A percentile compares a stretch with the other conserved stretches of the same genome.
Conservation (phyloP, 2,329 filamentous ascomycete genomes). For the Trichophyton benhamiae region DNA sequence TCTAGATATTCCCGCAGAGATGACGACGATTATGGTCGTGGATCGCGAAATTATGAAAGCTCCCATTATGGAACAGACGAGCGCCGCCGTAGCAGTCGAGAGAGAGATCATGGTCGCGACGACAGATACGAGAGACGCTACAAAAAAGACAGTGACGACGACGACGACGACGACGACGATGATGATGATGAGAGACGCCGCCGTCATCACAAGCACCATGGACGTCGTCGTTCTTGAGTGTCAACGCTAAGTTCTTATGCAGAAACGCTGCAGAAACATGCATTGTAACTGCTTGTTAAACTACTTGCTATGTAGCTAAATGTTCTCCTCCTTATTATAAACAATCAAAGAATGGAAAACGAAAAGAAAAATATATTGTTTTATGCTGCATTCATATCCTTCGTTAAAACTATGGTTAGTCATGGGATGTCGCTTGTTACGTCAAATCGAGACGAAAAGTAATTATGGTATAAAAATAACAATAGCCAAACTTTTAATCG, state of each 20-base stretch:
- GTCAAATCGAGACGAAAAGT: neutral
- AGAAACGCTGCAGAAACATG: no score
- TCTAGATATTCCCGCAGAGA: neutral
- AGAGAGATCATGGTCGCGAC: slow-evolving; percentile 14
- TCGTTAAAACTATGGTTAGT: neutral
- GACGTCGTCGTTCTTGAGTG: slow-evolving; percentile 2
- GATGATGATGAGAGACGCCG: slow-evolving; percentile 3
- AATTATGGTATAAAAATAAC: neutral
- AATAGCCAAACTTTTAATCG: slow-evolving; percentile 30
- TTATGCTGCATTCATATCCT: neutral
- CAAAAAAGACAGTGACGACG: slow-evolving; percentile 3
- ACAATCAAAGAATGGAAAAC: no score
- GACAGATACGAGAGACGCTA: slow-evolving; percentile 6
- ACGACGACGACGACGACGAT: slow-evolving; percentile 12
- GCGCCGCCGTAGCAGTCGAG: slow-evolving; percentile 16
- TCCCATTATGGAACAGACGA: slow-evolving; percentile 11
- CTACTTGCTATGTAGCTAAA: no score
- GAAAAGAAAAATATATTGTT: no score
- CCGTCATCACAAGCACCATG: slow-evolving; percentile 5
- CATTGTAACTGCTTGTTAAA: no score
- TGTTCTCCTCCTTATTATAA: no score
- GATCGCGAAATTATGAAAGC: slow-evolving; percentile 9
- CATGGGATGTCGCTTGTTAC: neutral
- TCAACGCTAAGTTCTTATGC: neutral
- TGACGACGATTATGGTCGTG: neutral